Evolutionary conservation across 2,329 filamentous ascomycete genomes (phyloP).

Genomic region (Paecilomyces fulvus): DNA sequence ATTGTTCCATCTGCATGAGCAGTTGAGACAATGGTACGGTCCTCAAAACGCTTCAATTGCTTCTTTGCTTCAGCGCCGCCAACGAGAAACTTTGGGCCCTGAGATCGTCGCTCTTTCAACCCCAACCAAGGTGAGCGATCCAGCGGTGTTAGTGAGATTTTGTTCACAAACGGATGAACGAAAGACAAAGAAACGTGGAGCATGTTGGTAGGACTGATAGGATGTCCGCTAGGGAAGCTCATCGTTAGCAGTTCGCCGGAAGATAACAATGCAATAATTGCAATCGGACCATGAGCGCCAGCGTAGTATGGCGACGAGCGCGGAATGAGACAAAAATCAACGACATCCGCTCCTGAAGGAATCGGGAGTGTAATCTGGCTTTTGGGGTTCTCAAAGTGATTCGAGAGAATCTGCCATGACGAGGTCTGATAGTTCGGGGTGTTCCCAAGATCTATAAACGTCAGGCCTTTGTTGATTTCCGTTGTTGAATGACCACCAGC

Average conservation of each 20-base stretch:
- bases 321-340: conserved; percentile 76
- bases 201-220: conserved; percentile 86
- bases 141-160: conserved; percentile 62
- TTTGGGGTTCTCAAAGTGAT: conserved; percentile 71
- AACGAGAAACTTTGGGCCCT: conserved; percentile 67
- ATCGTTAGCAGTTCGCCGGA: conserved; percentile 85
- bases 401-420: conserved; percentile 71
- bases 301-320: conserved; percentile 75
- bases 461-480: conserved; percentile 64
- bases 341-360: conserved; percentile 66
- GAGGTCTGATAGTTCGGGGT: conserved; percentile 90
- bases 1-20: conserved; percentile 86
- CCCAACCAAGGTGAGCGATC: conserved; percentile 79
- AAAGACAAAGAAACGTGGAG: conserved; percentile 80
- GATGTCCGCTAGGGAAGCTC: conserved; percentile 85
- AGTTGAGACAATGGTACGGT: conserved; percentile 74
- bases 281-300: conserved; percentile 84
- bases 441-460: conserved; percentile 78
- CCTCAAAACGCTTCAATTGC: conserved; percentile 67
- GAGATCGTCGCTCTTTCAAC: conserved; percentile 73
- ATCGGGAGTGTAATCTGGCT: conserved; percentile 62
- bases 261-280: conserved; percentile 66
- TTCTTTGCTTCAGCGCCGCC: conserved; percentile 68
- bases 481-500: conserved; percentile 69
- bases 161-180: conserved; percentile 79